Conservation (phyloP, 2,329 filamentous ascomycete genomes). For the Didymella segeticola region DNA sequence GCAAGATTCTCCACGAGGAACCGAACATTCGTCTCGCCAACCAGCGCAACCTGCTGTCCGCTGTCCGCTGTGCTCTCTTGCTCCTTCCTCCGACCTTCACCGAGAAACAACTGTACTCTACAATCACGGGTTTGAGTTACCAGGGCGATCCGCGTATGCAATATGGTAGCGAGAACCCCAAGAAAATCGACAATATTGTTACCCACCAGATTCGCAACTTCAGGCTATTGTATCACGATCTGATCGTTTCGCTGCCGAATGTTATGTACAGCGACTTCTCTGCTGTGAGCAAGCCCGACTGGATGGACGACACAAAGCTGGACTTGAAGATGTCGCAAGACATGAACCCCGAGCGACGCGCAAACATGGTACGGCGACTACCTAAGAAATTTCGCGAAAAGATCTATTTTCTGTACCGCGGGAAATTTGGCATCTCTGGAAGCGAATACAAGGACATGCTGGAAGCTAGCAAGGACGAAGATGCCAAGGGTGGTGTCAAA, state of each 20-base stretch:
- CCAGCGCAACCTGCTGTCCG: conserved; percentile 92
- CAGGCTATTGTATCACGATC: conserved; percentile 84
- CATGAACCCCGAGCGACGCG: conserved; percentile 88
- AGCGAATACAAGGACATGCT: conserved; percentile 87
- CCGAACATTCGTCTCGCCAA: conserved; percentile 91
- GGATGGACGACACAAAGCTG: conserved; percentile 63
- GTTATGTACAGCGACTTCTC: conserved; percentile 75
- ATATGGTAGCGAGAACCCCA: conserved; percentile 85
- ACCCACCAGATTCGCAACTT: conserved; percentile 90
- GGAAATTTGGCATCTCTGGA: conserved; percentile 84
- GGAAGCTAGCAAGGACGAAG: conserved; percentile 74
- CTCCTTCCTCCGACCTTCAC: conserved; percentile 84
- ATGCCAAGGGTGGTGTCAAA: conserved; percentile 66
- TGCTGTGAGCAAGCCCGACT: conserved; percentile 62
- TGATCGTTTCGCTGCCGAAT: conserved; percentile 90
- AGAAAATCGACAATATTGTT: conserved; percentile 94
- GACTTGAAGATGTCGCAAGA: conserved; percentile 81
- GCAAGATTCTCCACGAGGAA: conserved; percentile 96
- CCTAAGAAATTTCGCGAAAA: conserved; percentile 86
- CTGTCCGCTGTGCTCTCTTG: conserved; percentile 85
- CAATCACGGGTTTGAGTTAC: conserved; percentile 92
- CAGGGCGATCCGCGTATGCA: conserved; percentile 96
- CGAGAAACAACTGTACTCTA: conserved; percentile 85
- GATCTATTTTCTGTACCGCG: conserved; percentile 93
- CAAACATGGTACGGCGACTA: conserved; percentile 94